These are phyloP conservation scores for Orbilia brochopaga DNA, from an alignment of 2,329 filamentous ascomycete genomes.

Conservation along the genomic window DNA sequence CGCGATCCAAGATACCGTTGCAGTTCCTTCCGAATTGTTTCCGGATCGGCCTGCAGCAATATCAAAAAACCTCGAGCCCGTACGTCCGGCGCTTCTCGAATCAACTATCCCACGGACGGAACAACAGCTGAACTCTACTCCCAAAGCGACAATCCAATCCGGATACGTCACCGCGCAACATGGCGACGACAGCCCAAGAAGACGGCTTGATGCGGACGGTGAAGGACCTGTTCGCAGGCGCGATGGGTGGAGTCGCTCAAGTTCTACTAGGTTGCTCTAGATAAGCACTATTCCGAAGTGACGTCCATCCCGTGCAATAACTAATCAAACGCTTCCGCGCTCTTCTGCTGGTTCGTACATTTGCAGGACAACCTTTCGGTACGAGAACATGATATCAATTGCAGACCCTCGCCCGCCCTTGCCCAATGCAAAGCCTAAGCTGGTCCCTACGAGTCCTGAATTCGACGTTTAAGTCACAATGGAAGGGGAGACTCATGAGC, in stretches of 20 bases:
- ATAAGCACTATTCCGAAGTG: conserved; percentile 28
- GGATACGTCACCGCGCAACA: conserved; percentile 6
- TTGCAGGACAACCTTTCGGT: conserved; percentile 68
- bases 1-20: neutral
- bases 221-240: conserved; percentile 91
- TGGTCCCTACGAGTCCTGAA: conserved; percentile 7
- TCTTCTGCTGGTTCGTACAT: conserved; percentile 13
- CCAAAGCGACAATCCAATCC: neutral
- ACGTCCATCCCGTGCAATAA: conserved; percentile 30
- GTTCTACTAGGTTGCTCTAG: conserved; percentile 76
- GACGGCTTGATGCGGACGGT: conserved; percentile 66
- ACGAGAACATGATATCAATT: conserved; percentile 30
- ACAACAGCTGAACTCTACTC: neutral
- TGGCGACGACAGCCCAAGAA: conserved; percentile 54
- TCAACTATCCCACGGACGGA: neutral
- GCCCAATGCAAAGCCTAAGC: too few relatives aligned
- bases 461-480: too few relatives aligned
- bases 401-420: conserved; percentile 7
- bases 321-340: conserved; percentile 31
- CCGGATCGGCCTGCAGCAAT: neutral
- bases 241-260: conserved; percentile 89
- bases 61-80: too few relatives aligned
- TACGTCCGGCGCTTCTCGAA: neutral
- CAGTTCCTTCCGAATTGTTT: neutral
- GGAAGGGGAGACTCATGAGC: too few relatives aligned